Percentiles rank a stretch among this genome's conserved stretches.
These are phyloP conservation scores for Trichosporon inkin DNA, from an alignment of 1,284 basidiomycete genomes.

Conservation along the genomic window DNA sequence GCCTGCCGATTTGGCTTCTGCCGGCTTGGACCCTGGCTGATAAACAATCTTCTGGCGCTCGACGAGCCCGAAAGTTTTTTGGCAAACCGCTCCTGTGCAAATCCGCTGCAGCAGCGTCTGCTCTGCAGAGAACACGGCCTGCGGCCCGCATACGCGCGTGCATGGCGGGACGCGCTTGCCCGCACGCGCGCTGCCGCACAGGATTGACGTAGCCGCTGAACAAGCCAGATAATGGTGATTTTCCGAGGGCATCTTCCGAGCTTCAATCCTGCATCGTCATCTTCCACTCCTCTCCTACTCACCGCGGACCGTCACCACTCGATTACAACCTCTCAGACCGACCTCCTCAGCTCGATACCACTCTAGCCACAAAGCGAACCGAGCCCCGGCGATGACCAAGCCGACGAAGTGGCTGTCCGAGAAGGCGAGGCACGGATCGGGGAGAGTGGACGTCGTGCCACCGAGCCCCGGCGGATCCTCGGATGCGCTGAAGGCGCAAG, in stretches of 20 bases:
- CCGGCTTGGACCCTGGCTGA: too few relatives aligned
- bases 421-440: neutral
- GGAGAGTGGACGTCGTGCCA: neutral
- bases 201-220: constrained; percentile 4
- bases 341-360: neutral
- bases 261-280: too few relatives aligned
- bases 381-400: too few relatives aligned
- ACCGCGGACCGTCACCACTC: neutral
- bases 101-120: too few relatives aligned
- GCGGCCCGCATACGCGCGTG: constrained; percentile 1
- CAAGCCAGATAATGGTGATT: neutral
- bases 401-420: neutral
- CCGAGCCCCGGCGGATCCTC: neutral
- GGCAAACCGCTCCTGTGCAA: too few relatives aligned
- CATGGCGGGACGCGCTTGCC: neutral
- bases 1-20: too few relatives aligned
- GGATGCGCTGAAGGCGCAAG: neutral
- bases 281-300: neutral
- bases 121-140: too few relatives aligned
- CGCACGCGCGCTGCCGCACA: neutral
- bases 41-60: too few relatives aligned
- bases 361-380: too few relatives aligned
- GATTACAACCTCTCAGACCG: neutral
- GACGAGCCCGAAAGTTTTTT: too few relatives aligned
- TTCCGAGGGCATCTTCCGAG: too few relatives aligned